Base-by-base conservation (phyloP, 192 early-diverging fungal species). In the Kappamyces sp. region DNA sequence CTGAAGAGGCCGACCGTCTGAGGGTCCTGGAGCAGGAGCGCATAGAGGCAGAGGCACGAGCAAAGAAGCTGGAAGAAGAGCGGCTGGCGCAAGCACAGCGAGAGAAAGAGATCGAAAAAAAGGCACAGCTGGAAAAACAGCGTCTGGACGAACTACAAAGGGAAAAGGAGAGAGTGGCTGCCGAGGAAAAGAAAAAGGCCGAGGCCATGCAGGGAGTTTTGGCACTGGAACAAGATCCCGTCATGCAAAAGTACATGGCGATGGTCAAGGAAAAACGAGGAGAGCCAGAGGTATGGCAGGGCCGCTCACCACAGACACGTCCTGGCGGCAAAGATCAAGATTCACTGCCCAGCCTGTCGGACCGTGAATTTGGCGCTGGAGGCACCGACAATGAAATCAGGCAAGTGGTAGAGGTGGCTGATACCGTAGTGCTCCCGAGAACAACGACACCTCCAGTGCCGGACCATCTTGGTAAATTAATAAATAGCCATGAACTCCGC, bases 231-330 rank as follows among this genome's bases (percentile, higher is more conserved):
- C 41, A 65, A 0, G 77, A 79, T 60, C 77, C 77, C 10, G 15
- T 55, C 3, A 63, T 79, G 71, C 66, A 68, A 41, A 76, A 74
- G 66, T 79, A 76, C 49, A 68, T 79, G 57, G 64, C 40, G 0
- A 53, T 74, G 7, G 77, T 74, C 5, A 76, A 76, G 61, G 68
- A 75, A 47, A 58, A 55, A 44, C 46, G 63, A 2, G 73, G 71
- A 23, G 63, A 70, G 51, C 43, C 58, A 15, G 23, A 36, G 39
- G 12, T 34, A 10, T n/a, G 46, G 39, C 3, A 12, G 15, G 31
- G 23, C 51, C 1, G 62, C 23, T 32, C 37, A 31, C 7, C 15
- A 5, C 7, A 33, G n/a, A 10, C 13, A 61, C 6, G 60, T 61
- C 36, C 43, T 32, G 9, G 38, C 5, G 5, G 50, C 47, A 62